Evolutionary conservation across 192 early-diverging fungal species (phyloP), one percentile per base, ranked within the genome.

Genomic region (Coemansia sp.): DNA sequence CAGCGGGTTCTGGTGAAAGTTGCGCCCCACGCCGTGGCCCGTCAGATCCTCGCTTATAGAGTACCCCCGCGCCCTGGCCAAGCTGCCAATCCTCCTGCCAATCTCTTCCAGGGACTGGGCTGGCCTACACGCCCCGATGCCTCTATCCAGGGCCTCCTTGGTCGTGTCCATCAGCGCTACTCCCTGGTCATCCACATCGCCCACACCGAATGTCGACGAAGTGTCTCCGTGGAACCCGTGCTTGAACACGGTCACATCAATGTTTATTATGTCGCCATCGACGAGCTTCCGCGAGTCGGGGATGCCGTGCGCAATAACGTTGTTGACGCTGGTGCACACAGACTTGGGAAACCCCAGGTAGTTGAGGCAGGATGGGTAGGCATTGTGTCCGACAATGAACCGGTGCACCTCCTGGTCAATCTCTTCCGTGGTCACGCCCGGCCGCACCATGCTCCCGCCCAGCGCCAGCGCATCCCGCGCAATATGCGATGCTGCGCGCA

Each of bases 11-110:
- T 84, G 80, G 66, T 94, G 92, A 51, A 94, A 94, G 38, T 82
- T 69, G 14, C 76, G 77, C 32, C 91, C 90, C 21, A 94, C 84
- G 1, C 92, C 92, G 60, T 94, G 92, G 4, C 92, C 92, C 3
- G 87, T 87, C 47, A 92, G 82, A 31, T 87, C 82, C 7, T 75
- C 62, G 3, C 80, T 82, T 12, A 89, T 75, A 6, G 78, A 65
- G 59, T 78, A 87, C 17, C 82, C 82, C 25, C 77, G 36, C 20
- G 46, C 29, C 22, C 16, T 43, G 2, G 48, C 60, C 32, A 74
- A 44, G 14, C 57, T 55, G 38, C 70, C 75, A 35, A 93, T 85
- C 3, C 77, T 63, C 19, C 78, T 47, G 2, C 89, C 88, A 47
- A 94, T 90, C 31, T 52, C 51, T 17, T 60, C 60, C 13, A 91